Evolutionary conservation across 768 basidiomycete species (phyloP), one percentile per base, ranked within the genome.

Genomic region (Phlebiopsis gigantea): DNA sequence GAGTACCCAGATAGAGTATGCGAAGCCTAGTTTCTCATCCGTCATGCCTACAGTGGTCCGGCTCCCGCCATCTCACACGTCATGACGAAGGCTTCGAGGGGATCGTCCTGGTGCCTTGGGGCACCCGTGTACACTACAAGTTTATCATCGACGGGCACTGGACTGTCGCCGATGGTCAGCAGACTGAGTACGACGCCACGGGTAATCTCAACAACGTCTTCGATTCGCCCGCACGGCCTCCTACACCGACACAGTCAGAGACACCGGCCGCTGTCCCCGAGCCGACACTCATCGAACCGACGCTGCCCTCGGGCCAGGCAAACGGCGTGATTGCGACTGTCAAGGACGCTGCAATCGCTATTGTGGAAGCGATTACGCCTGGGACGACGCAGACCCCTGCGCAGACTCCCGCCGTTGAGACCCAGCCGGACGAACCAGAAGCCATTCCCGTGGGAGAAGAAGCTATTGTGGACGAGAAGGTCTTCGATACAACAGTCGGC

Each of bases 71-170:
- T 57, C 80, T 90, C 58, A 71, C 72, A 24, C 84, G 77, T 66
- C 76, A 73, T 19, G 70, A 75, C 17, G 65, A 71, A 26, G 84
- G 83, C 50, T 92, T 89, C 69, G 72, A 75, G 53, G 82, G 77
- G 21, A 74, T 69, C 4, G 72, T 80, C 22, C 65, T 71, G 48
- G 72, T 90, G 28, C 84, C 86, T 1, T 89, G 80, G 80, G 80
- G 75, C 46, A 66, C 79, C 49, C 85, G 82, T 63, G 72, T 88
- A 56, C 64, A 73, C 6, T 93, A 87, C 81, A 93, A 93, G 71
- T 93, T 83, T 66, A 74, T 91, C 66, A 88, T 92, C 53, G 90
- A 93, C 66, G 85, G 83, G 31, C 63, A 69, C 57, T 92, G 88
- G 89, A 63, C 73, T 47, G 75, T 77, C 46, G 75, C 76, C 46